These are phyloP conservation scores for Amphicarpaea edgeworthii DNA, from an alignment of 306 rosid species.

Conservation along the genomic window DNA sequence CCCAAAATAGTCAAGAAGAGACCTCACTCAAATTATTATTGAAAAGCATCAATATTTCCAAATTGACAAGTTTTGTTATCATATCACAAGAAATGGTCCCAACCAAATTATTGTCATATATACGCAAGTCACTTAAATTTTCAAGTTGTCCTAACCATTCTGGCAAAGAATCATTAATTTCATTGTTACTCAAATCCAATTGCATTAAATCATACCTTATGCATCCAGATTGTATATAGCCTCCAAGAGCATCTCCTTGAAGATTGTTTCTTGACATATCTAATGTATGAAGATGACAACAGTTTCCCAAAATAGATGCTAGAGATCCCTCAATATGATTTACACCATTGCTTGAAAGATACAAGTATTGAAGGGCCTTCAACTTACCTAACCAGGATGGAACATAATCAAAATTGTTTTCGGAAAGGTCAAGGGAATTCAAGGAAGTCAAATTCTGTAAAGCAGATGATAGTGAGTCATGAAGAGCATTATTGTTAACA, in stretches of 20 bases:
- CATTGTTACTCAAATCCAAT: conserved; percentile 26
- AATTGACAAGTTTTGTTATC: conserved; percentile 26
- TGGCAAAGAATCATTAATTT: conserved; percentile 13
- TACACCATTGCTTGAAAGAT: background rate
- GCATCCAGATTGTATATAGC: conserved; percentile 16
- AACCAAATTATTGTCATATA: conserved; percentile 9
- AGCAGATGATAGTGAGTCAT: conserved; percentile 21
- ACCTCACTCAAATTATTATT: conserved; percentile 29
- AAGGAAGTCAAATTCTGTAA: conserved; percentile 35
- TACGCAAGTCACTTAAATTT: background rate
- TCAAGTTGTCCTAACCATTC: conserved; percentile 24
- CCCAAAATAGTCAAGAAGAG: conserved; percentile 32
- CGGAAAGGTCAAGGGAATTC: background rate
- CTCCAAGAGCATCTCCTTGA: conserved; percentile 10
- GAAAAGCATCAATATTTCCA: background rate
- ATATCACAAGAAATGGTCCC: conserved; percentile 27
- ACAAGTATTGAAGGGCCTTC: background rate
- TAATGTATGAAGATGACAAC: background rate
- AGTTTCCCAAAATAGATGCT: background rate
- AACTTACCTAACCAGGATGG: conserved; percentile 31
- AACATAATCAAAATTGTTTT: background rate
- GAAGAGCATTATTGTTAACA: background rate
- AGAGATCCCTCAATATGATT: background rate
- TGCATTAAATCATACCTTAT: background rate
- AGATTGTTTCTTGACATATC: conserved; percentile 39